Evolutionary conservation across 257 asterid genomes (phyloP).

Genomic region (Solanum dulcamara): DNA sequence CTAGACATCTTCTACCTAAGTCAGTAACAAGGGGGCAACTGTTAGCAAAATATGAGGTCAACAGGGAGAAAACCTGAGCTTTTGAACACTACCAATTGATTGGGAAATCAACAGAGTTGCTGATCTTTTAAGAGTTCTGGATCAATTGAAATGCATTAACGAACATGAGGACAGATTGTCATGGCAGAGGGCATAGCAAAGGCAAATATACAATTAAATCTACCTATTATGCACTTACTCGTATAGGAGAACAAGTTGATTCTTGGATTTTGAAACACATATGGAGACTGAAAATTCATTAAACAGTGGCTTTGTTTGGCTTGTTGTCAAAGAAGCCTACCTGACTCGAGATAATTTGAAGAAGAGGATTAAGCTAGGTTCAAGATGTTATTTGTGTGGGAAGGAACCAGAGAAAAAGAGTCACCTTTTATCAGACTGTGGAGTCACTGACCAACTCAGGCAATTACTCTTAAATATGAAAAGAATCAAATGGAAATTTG

Average conservation of each 20-base stretch:
- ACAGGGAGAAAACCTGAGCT: not conserved
- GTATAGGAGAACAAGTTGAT: not conserved
- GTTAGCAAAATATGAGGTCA: not conserved
- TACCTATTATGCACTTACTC: not conserved
- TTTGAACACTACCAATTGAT: not conserved
- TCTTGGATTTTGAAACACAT: not conserved
- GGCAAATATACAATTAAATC: not conserved
- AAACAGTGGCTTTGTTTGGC: not conserved
- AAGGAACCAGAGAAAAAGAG: not conserved
- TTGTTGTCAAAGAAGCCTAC: not conserved
- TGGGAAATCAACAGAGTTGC: not conserved
- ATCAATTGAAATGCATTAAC: not conserved
- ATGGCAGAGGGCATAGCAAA: not conserved
- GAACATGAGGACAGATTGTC: not conserved
- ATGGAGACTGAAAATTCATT: not conserved
- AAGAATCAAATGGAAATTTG: not conserved
- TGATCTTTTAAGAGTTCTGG: not conserved
- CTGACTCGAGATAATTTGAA: not conserved
- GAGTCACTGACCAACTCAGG: not conserved
- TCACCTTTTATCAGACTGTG: not conserved
- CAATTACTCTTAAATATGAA: not conserved
- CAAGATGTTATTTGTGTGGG: not conserved
- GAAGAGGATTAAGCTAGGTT: not conserved
- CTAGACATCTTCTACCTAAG: not conserved
- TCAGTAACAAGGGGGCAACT: not conserved